Base-by-base conservation (phyloP, 306 rosid genomes). In the Spatholobus suberectus region DNA sequence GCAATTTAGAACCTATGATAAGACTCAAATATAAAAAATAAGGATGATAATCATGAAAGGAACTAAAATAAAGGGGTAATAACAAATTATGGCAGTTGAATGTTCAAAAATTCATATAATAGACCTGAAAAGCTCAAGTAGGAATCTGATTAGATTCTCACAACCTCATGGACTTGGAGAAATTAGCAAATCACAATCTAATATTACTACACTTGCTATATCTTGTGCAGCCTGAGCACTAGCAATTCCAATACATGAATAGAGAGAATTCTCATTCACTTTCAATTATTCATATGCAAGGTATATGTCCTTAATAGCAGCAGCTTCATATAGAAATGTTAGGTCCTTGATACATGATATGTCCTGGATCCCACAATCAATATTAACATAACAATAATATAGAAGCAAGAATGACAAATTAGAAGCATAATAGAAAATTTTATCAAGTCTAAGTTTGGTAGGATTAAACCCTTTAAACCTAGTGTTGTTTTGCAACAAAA, bases 311-410 rank as follows among this genome's bases (percentile, higher is more conserved):
- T 93, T 94, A 44, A 96, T 84, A 26, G 88, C 78, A 71, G 99
- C 97, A 80, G 84, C 91, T 83, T 96, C 99, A 73, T 96, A 92
- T 32, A 93, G 86, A 73, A 59, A 79, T 14, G 89, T 89, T 15
- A 96, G 92, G 88, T 96, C 99, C 86, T 91, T 93, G 89, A 96
- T 92, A 88, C 98, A 96, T 32, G 99, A 96, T 77, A 93, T 85
- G 87, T 92, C 99, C 98, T 96, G 97, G 49, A 86, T 80, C 80
- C 86, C 90, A 80, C 74, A 80, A 77, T 52, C 75, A 46, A 76
- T 62, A 68, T 23, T 67, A 69, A 40, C 47, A 65, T 59, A 70
- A 51, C 46, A 84, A 68, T n/a, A n/a, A n/a, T 13, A 73, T 32
- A 76, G 73, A 84, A 71, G 26, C 68, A 68, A 29, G 49, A 41